Evolutionary conservation across 2,329 filamentous ascomycete species (phyloP), one percentile per base, ranked within the genome.

Genomic region (Fusarium sacchari): DNA sequence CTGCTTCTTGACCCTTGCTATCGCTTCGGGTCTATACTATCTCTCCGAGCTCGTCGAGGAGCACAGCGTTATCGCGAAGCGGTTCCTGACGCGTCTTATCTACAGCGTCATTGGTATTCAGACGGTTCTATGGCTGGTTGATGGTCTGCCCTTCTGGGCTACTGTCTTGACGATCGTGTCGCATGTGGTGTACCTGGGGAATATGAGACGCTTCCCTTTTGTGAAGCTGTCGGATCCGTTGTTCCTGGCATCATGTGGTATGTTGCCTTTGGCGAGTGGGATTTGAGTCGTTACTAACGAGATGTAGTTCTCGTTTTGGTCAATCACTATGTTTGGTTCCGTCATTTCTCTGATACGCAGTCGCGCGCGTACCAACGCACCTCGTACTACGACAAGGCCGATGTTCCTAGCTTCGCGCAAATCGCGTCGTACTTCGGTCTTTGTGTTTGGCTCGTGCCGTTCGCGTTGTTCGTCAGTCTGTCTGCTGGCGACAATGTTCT

Each of bases 1-100:
- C 86, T 91, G 90, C 79, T 98, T 99, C 84, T 87, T 99, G 76
- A 98, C 96, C 26, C 88, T 99, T 70, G 95, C 96, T 64, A 98
- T 99, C 80, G 96, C 96, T 43, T 98, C 95, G n/a, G 96, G 96
- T 42, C 91, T 99, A 32, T 99, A 99, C 86, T 99, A 99, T 82
- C 92, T 99, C 60, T 98, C 96, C 30, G 96, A 99, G 83, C 91
- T 98, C 20, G 96, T 99, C 69, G 96, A 99, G 84, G 96, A 99
- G 83, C 96, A 99, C 81, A 98, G 96, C 8, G 96, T 98, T 17
- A 84, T 97, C 71, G 93, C 95, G 18, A 97, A 97, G 81, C 94
- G 92, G 64, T 86, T 98, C n/a, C 87, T 99, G 59, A 93, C 89
- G 39, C 91, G 90, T 46, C 87, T 98, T 63, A 98, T 98, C 78